Percentiles rank a stretch among this genome's conserved stretches.
Evolutionary conservation across 2,329 filamentous ascomycete species (phyloP).

Genomic region (Cladosporium sp.): DNA sequence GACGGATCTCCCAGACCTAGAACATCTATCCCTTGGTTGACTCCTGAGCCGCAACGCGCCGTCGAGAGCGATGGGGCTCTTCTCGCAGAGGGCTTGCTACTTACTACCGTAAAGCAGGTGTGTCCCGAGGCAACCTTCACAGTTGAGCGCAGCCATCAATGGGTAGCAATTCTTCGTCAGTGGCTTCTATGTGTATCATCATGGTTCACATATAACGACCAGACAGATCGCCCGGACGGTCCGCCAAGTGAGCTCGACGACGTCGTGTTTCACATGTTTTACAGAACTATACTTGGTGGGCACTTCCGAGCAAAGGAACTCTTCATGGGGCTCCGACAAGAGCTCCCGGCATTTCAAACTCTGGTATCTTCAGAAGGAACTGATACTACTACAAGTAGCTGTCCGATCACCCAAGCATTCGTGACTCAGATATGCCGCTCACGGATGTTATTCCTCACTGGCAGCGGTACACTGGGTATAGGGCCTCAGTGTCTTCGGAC

Average conservation of each 20-base stretch:
- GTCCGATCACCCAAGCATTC: not conserved
- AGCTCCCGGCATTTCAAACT: too few relatives aligned
- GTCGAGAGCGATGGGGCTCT: not conserved
- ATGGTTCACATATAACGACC: not conserved
- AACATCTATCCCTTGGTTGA: not conserved
- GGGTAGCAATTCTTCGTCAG: not conserved
- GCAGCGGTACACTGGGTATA: not conserved
- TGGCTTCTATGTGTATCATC: not conserved
- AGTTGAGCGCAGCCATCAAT: not conserved
- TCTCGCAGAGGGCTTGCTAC: not conserved
- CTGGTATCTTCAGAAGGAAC: too few relatives aligned
- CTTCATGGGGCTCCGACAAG: too few relatives aligned
- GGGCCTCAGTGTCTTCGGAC: not conserved
- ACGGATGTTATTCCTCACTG: not conserved
- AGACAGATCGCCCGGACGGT: not conserved
- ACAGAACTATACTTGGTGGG: not conserved
- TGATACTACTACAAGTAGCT: accelerated
- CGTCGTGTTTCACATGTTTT: not conserved
- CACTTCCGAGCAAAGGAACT: too few relatives aligned
- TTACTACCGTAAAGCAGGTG: not conserved
- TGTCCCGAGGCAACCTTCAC: not conserved
- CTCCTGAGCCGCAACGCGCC: too few relatives aligned
- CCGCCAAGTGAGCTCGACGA: not conserved
- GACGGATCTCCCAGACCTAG: not conserved
- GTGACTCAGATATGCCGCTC: not conserved